Percentiles rank a stretch among this genome's conserved stretches.
Evolutionary conservation across 257 asterid genomes (phyloP).

Genomic region (Fraxinus cuspidata): DNA sequence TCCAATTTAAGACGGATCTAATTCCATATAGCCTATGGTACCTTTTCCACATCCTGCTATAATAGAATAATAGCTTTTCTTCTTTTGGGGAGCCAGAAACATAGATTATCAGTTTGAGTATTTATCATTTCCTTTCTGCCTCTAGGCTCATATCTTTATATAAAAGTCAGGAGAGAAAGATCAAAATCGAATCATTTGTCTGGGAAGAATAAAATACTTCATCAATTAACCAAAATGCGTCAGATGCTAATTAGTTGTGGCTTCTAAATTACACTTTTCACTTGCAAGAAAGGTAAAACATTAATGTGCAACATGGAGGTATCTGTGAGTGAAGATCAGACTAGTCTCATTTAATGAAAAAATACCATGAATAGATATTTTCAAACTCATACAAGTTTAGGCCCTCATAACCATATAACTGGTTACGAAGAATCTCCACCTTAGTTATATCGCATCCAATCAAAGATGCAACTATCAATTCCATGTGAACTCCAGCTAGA

Average conservation of each 20-base stretch:
- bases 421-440: background rate
- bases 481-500: background rate
- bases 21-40: background rate
- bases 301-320: background rate
- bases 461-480: background rate
- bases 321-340: background rate
- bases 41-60: background rate
- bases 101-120: background rate
- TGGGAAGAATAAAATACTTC: background rate
- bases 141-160: background rate
- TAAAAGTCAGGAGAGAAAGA: background rate
- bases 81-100: background rate
- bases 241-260: background rate
- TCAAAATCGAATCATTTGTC: background rate
- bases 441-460: background rate
- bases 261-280: background rate
- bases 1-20: background rate
- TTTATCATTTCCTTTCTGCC: background rate
- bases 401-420: background rate
- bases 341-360: background rate
- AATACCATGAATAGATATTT: background rate
- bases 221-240: background rate
- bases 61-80: background rate
- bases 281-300: background rate
- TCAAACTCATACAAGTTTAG: background rate